These are phyloP conservation scores for Plectosphaerella cucumerina DNA, from an alignment of 2,329 filamentous ascomycete genomes.

Conservation along the genomic window DNA sequence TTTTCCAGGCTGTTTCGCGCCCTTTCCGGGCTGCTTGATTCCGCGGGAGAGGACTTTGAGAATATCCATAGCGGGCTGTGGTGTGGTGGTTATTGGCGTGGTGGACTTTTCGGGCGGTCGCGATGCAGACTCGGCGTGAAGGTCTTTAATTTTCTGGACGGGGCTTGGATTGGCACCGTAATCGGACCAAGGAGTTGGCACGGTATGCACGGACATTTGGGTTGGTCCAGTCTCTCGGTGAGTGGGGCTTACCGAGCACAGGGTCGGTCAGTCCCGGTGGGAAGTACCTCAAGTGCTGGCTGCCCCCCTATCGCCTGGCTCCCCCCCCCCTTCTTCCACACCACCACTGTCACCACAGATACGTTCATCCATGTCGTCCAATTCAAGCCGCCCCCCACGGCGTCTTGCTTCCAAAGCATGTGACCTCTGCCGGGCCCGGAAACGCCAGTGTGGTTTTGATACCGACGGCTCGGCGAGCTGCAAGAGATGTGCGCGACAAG, in stretches of 20 bases:
- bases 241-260: no score
- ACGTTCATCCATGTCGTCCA: neutral
- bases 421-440: neutral
- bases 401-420: neutral
- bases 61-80: constrained; percentile 56
- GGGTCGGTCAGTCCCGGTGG: no score
- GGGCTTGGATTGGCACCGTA: no score
- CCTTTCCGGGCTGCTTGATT: constrained; percentile 51
- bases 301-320: no score
- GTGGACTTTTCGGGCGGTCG: neutral
- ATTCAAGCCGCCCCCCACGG: neutral
- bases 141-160: no score
- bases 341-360: neutral
- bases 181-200: no score
- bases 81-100: neutral
- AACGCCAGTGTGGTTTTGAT: neutral
- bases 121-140: no score
- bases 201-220: no score
- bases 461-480: neutral
- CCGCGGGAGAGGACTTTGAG: constrained; percentile 69
- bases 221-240: no score
- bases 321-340: neutral
- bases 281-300: no score
- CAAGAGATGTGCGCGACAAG: neutral
- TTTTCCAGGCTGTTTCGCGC: constrained; percentile 21